Base-by-base conservation (phyloP, 176 grass and related monocot genomes). In the Leersia perrieri region DNA sequence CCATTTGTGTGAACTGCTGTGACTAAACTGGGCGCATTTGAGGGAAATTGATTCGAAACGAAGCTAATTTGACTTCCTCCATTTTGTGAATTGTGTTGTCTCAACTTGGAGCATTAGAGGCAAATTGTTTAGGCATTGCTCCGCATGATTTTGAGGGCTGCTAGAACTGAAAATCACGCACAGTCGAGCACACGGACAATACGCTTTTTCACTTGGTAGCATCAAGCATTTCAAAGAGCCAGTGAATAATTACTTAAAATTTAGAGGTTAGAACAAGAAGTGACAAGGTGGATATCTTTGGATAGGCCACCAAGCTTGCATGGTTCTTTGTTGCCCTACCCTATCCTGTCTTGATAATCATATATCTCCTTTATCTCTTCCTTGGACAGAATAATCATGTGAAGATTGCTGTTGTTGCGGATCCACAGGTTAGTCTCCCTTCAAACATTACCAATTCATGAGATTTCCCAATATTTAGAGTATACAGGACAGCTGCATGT, bases 351-450 rank as follows among this genome's bases (percentile, higher is more conserved):
- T 39, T 25, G 69, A 63, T 15, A 40, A 33, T 51, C 80, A 6
- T 85, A 79, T 68, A 58, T 77, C 11, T 51, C 8, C 33, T 5
- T 79, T 77, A 9, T 57, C 77, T 71, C 77, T 88, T 58, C 42
- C 51, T 64, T 86, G 18, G 9, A 83, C 79, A 94, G 92, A 77
- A 77, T 80, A 67, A 81, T 60, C 87, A 89, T 75, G 88, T 91
- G 35, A 98, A 89, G 82, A 68, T 98, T 84, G 90, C 92, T 80
- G 84, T 95, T 31, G 35, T 98, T 76, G 88, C 96, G 5, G 96
- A 98, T 88, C 96, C 96, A 74, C 96, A 98, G 92, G 96, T 86
- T 23, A 81, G 13, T 86, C 13, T 49, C 10, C 1, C 66, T 88
- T 27, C 74, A 68, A 67, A 28, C 3, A 58, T 33, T 45, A n/a